phyloP scores from a whole-genome alignment of 1,139 yeast species.

The Geotrichum reessii region DNA sequence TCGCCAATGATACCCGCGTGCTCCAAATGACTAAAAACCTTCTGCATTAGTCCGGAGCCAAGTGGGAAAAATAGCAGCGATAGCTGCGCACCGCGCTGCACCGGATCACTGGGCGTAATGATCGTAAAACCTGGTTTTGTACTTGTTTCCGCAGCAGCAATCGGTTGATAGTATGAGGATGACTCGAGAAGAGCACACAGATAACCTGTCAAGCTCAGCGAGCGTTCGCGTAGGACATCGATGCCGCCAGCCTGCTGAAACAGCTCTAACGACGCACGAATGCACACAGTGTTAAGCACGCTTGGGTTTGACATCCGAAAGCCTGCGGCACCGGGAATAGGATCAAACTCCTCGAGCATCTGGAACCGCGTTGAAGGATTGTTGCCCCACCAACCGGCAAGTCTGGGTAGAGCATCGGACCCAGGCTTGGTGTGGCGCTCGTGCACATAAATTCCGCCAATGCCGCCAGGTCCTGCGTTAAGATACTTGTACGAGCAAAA shows the following conservation, averaged over 20 bases:
- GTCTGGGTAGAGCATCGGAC: conserved; percentile 49
- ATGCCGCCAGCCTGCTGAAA: conserved; percentile 64
- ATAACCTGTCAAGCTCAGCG: conserved; percentile 53
- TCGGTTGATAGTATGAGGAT: conserved; percentile 27
- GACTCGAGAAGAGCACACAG: conserved; percentile 45
- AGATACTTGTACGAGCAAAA: conserved; percentile 93
- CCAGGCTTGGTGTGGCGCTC: conserved; percentile 43
- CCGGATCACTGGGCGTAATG: conserved; percentile 58
- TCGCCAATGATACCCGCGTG: conserved; percentile 68
- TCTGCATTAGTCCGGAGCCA: conserved; percentile 55
- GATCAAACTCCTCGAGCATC: conserved; percentile 75
- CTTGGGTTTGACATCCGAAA: conserved; percentile 92
- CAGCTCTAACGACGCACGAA: conserved; percentile 59
- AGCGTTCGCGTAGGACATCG: conserved; percentile 48
- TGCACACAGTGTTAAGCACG: conserved; percentile 71
- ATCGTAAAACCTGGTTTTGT: conserved; percentile 50
- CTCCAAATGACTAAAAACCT: conserved; percentile 45
- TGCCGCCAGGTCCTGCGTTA: conserved; percentile 89
- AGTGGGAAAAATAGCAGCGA: conserved; percentile 62
- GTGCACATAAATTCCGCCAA: conserved; percentile 77
- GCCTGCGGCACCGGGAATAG: conserved; percentile 77
- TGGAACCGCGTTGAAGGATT: conserved; percentile 61
- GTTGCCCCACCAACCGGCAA: conserved; percentile 99
- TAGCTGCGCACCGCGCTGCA: conserved; percentile 73
- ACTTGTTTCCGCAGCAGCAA: conserved; percentile 19